Evolutionary conservation across 2,329 filamentous ascomycete species (phyloP).

Genomic region (Phyllosticta citribraziliensis): DNA sequence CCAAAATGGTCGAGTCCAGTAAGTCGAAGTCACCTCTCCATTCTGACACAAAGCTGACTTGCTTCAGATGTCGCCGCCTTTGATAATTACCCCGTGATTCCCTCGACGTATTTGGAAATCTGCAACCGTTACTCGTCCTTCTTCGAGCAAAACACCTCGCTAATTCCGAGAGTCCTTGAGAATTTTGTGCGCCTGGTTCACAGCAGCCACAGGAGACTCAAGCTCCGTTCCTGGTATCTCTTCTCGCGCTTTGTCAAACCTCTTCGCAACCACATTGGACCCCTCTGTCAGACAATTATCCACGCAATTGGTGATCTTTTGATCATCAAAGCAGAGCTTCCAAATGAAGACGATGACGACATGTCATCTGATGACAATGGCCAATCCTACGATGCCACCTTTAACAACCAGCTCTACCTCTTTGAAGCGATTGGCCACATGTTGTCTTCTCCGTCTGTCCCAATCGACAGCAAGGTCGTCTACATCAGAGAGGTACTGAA

Average conservation of each 20-base stretch:
- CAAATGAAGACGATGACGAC: conserved; percentile 69
- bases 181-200: conserved; percentile 88
- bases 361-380: conserved; percentile 93
- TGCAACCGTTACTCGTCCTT: conserved; percentile 89
- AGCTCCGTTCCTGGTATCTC: conserved; percentile 90
- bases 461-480: conserved; percentile 76
- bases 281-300: conserved; percentile 85
- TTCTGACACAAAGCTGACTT: neutral
- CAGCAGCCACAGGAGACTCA: conserved; percentile 76
- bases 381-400: conserved; percentile 79
- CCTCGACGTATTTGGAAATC: conserved; percentile 97
- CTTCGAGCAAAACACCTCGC: conserved; percentile 73
- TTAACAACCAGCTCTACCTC: conserved; percentile 82
- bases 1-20: conserved; percentile 89
- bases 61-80: conserved; percentile 62
- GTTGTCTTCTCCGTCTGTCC: conserved; percentile 67
- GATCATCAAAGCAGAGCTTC: conserved; percentile 80
- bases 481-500: conserved; percentile 83
- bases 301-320: conserved; percentile 81
- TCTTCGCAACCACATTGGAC: conserved; percentile 71
- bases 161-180: conserved; percentile 79
- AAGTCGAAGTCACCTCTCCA: conserved; percentile 22
- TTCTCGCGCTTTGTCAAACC: conserved; percentile 91
- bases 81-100: conserved; percentile 76
- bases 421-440: conserved; percentile 94